Evolutionary conservation across 805 yeast genomes (phyloP).

Genomic region (Maudiozyma pseudohumilis): DNA sequence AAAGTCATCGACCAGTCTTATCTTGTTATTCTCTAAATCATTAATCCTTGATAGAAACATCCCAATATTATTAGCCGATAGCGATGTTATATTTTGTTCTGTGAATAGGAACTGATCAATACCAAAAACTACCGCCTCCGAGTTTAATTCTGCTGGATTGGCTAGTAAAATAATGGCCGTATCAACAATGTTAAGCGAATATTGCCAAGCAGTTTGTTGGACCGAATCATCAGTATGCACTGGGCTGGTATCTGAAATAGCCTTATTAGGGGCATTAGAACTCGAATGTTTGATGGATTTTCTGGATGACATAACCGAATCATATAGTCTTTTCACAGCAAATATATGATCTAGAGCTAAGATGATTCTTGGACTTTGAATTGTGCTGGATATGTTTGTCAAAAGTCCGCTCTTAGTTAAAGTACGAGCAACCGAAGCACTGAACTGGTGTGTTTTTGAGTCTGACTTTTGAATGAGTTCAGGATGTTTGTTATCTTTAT

Average conservation of each 20-base stretch:
- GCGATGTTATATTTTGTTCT: constrained; percentile 53
- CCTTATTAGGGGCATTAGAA: background rate
- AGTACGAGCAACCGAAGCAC: constrained; percentile 41
- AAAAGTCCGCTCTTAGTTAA: constrained; percentile 33
- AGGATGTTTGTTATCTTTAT: constrained; percentile 58
- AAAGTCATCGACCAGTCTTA: constrained; percentile 82
- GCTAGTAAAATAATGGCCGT: constrained; percentile 75
- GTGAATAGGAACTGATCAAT: constrained; percentile 68
- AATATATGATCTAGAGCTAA: constrained; percentile 80
- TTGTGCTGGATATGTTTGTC: constrained; percentile 45
- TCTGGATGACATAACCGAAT: constrained; percentile 7
- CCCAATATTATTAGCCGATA: constrained; percentile 72
- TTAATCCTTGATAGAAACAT: constrained; percentile 78
- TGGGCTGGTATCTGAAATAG: background rate
- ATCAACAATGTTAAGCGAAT: constrained; percentile 60
- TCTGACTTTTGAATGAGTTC: constrained; percentile 68
- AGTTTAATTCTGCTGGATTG: constrained; percentile 53
- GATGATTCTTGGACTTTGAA: constrained; percentile 73
- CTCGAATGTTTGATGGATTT: constrained; percentile 2
- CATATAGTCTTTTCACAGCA: constrained; percentile 44
- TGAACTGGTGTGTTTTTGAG: constrained; percentile 60
- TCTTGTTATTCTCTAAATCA: constrained; percentile 44
- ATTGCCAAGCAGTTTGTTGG: constrained; percentile 29
- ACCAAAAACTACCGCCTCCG: constrained; percentile 87
- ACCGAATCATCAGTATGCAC: constrained; percentile 4